Conservation (phyloP, 306 rosid species). For the Lotus japonicus region DNA sequence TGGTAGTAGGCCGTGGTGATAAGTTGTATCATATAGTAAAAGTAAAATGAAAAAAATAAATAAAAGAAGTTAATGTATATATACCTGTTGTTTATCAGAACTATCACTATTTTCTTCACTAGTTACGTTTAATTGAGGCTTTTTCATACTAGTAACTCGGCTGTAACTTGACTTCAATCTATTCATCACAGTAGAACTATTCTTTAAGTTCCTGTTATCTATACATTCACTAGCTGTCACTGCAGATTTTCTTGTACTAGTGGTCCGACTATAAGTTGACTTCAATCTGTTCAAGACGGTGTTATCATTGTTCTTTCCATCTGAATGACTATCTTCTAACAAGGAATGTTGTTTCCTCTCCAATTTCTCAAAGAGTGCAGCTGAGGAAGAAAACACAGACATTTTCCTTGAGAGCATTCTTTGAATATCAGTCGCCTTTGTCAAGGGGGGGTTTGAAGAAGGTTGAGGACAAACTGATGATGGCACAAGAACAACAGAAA, state of each 20-base stretch:
- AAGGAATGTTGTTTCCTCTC: conserved; percentile 45
- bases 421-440: conserved; percentile 35
- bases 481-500: conserved; percentile 96
- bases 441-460: conserved; percentile 26
- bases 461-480: conserved; percentile 79
- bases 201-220: conserved; percentile 22
- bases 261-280: conserved; percentile 49
- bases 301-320: conserved; percentile 28
- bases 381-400: conserved; percentile 93
- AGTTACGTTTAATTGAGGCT: conserved; percentile 14
- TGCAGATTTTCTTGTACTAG: conserved; percentile 33
- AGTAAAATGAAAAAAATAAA: conserved; percentile 4
- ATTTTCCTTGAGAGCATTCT: conserved; percentile 67
- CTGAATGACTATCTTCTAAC: conserved; percentile 40
- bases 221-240: conserved; percentile 2
- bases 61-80: conserved; percentile 25
- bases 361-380: conserved; percentile 86
- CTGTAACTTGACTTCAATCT: conserved; percentile 60
- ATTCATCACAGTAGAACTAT: conserved; percentile 37
- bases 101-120: conserved; percentile 30
- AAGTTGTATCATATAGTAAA: not conserved
- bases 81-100: conserved; percentile 47
- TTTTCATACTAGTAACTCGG: conserved; percentile 43
- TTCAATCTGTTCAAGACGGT: conserved; percentile 58
- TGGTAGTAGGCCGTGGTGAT: conserved; percentile 10